Conservation (phyloP, 768 basidiomycete genomes). For the Lactarius quietus region DNA sequence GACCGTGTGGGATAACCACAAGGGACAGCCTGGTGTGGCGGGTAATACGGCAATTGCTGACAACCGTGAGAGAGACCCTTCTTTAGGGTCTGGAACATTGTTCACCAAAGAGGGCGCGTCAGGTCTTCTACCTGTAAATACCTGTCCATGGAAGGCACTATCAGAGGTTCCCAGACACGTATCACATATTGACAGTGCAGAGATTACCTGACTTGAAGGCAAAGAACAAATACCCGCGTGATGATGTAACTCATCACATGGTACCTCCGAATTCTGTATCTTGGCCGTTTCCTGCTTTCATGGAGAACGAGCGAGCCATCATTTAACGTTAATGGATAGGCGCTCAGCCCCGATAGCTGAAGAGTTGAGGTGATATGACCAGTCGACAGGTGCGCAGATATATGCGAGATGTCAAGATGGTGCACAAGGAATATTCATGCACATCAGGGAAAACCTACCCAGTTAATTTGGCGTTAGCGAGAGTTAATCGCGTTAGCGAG, state of each 20-base stretch:
- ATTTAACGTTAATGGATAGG: neutral
- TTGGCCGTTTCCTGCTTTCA: neutral
- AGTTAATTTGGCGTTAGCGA: too few relatives aligned
- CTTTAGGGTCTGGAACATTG: neutral
- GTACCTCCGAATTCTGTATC: too few relatives aligned
- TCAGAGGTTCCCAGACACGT: neutral
- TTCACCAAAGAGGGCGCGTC: neutral
- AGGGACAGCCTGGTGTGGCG: neutral
- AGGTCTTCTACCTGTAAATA: neutral
- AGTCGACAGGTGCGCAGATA: neutral
- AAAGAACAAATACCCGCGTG: too few relatives aligned
- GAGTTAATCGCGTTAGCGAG: too few relatives aligned
- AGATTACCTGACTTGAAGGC: neutral
- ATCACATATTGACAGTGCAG: neutral
- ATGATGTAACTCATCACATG: too few relatives aligned
- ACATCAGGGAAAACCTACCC: too few relatives aligned
- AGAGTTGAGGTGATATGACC: neutral
- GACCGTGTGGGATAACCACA: neutral
- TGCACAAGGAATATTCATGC: neutral
- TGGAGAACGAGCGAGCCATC: neutral
- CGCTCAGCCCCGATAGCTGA: neutral
- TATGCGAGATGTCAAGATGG: neutral
- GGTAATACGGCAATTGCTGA: neutral
- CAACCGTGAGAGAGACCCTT: neutral
- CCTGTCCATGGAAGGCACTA: neutral